Evolutionary conservation across 371 early-diverging fungal species (phyloP).

Genomic region (Gilbertella persicaria): DNA sequence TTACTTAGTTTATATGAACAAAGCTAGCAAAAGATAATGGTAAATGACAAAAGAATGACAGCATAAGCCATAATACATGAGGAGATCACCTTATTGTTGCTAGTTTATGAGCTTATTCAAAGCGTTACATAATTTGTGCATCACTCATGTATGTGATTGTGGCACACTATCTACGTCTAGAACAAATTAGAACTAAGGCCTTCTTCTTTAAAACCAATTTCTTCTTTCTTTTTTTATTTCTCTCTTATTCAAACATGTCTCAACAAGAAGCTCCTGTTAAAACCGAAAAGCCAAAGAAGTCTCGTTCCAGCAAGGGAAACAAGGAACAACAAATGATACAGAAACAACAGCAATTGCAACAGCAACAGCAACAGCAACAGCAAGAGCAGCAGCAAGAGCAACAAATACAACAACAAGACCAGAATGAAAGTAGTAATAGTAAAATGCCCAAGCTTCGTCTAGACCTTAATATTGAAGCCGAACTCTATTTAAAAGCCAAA

Average conservation of each 20-base stretch:
- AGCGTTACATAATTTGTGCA: not conserved
- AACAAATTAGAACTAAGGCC: too few species aligned
- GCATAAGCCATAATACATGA: not conserved
- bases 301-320: not conserved
- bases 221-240: not conserved
- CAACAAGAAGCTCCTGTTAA: not conserved
- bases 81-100: not conserved
- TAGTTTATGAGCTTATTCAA: not conserved
- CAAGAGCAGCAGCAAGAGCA: constrained; percentile 10
- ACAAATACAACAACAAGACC: constrained; percentile 2
- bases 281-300: not conserved
- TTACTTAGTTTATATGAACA: constrained; percentile 6
- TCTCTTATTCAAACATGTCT: not conserved
- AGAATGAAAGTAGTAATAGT: not conserved
- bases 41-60: constrained; percentile 19
- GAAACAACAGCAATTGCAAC: not conserved
- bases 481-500: constrained; percentile 26
- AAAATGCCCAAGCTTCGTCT: constrained; percentile 22
- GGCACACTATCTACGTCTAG: too few species aligned
- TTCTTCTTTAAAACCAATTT: constrained; percentile 1
- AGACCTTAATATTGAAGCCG: constrained; percentile 28
- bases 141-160: too few species aligned
- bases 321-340: constrained; percentile 1
- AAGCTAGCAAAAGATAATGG: too few species aligned
- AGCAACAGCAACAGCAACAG: constrained; percentile 9